Base-by-base conservation (phyloP, 805 yeast genomes). In the Hermanozyma aechmeae region DNA sequence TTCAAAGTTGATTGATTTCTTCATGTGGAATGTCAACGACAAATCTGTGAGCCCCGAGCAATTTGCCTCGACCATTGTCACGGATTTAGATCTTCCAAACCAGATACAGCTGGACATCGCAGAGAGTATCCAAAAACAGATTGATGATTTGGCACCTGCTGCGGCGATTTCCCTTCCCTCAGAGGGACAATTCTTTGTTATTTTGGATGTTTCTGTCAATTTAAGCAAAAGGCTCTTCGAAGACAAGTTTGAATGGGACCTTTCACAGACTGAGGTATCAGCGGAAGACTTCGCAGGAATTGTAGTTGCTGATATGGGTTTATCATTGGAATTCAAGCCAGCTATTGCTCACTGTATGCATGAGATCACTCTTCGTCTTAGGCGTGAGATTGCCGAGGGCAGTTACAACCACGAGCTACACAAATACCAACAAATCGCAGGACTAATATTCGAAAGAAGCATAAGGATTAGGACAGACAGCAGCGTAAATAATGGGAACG, bases 161-260 rank as follows among this genome's bases (percentile, higher is more conserved):
- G 75, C 82, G 1, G 58, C 72, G 9, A 68, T 82, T 18, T 75
- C 76, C 30, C 64, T 85, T 16, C 89, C 94, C 5, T 31, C 48
- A 2, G 47, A 47, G 12, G 60, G 56, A 22, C 83, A 76, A 33
- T 65, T 68, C 25, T 92, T 82, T 45, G 94, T 82, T 2, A 69
- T 92, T 3, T 69, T 92, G 20, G 82, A 85, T 39, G 56, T 92
- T 22, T 76, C 89, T 11, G 82, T 92, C 27, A 84, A 80, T 47
- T 59, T 92, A 37, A 85, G 86, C 39, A 82, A 82, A 48, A 78
- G 77, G 42, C 67, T 87, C 24, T 86, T 77, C 45, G 95, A 86
- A 42, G 98, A 92, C 54, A 80, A 81, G 50, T 79, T 92, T 39
- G 97, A 92, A 55, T 89, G 97, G 97, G 93, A 92, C 47, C 61